Evolutionary conservation across 257 asterid species (phyloP).

Genomic region (Primulina huaijiensis): DNA sequence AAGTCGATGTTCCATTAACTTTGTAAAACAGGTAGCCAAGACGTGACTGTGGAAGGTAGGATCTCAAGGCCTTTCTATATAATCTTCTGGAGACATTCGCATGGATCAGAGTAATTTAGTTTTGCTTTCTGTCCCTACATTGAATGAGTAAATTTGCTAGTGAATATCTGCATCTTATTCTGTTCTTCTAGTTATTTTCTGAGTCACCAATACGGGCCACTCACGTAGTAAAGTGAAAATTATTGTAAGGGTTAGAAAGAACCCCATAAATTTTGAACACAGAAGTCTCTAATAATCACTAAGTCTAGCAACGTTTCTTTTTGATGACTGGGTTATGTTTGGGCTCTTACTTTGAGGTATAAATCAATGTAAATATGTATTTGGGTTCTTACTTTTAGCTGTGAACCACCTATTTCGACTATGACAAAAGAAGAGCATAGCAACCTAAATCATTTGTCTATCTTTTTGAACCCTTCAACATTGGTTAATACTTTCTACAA

Average conservation of each 20-base stretch:
- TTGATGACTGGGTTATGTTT: constrained; percentile 13
- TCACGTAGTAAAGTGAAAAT: neutral
- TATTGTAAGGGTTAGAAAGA: constrained; percentile 18
- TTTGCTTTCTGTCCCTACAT: constrained; percentile 9
- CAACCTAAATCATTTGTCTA: neutral
- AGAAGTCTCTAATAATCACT: constrained; percentile 3
- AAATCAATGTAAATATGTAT: no score
- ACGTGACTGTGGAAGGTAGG: constrained; percentile 32
- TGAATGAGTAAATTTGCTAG: constrained; percentile 13
- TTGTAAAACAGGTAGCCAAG: constrained; percentile 31
- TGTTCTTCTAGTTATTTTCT: neutral
- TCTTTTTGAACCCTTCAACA: constrained; percentile 7
- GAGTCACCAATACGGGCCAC: neutral
- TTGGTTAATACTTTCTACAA: neutral
- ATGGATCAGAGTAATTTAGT: constrained; percentile 67
- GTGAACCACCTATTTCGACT: neutral
- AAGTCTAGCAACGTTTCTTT: neutral
- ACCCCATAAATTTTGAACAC: neutral
- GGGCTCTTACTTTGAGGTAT: neutral
- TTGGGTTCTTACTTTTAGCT: neutral
- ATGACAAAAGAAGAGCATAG: neutral
- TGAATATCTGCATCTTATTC: constrained; percentile 11
- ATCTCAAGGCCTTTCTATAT: constrained; percentile 16
- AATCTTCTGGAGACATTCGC: constrained; percentile 25
- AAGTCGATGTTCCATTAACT: constrained; percentile 11